phyloP scores from a whole-genome alignment of 2,329 filamentous ascomycete species.

The Verticillium longisporum region DNA sequence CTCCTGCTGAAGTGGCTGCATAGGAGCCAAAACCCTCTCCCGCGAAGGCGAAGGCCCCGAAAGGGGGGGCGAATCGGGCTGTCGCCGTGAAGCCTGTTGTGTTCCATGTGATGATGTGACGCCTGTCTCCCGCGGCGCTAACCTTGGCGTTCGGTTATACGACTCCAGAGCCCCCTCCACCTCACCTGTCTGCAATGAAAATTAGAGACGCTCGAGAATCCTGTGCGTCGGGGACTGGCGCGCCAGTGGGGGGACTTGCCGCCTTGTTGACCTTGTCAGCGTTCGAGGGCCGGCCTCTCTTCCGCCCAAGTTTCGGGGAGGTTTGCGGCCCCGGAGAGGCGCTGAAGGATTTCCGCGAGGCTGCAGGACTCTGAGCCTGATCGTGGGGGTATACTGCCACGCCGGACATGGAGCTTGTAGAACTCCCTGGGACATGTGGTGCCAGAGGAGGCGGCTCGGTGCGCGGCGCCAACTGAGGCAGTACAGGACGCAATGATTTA shows the following conservation, averaged over 20 bases:
- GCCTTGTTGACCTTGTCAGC: slow-evolving; percentile 1
- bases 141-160: background rate
- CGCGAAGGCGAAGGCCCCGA: background rate
- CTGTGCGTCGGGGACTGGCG: background rate
- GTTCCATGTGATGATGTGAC: background rate
- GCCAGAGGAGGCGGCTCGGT: background rate
- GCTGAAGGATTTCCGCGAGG: background rate
- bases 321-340: background rate
- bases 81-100: background rate
- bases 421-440: background rate
- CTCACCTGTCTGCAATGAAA: background rate
- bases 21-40: background rate
- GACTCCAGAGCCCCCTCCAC: background rate
- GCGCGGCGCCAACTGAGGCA: slow-evolving; percentile 25
- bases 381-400: background rate
- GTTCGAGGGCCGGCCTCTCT: background rate
- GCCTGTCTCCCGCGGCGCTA: background rate
- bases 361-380: background rate
- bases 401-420: background rate
- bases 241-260: background rate
- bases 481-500: slow-evolving; percentile 18
- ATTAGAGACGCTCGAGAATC: background rate
- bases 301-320: background rate
- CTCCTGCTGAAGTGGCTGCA: background rate
- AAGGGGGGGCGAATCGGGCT: background rate